Base-by-base conservation (phyloP, 169 alveolate genomes). In the Miamiensis avidus region DNA sequence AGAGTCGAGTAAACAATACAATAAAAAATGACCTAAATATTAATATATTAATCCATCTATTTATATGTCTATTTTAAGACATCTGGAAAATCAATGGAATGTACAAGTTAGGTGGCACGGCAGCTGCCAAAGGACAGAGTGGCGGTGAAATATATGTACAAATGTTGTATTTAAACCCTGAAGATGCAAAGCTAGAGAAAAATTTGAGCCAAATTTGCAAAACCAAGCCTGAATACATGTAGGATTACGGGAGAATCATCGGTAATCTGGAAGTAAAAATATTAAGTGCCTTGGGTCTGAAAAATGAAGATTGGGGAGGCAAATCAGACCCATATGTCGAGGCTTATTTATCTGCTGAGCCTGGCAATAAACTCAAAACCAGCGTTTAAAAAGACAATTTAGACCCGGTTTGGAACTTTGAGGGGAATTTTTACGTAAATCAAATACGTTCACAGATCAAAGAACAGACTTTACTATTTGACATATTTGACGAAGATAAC, bases 401-500 rank as follows among this genome's bases (percentile, higher is more conserved):
- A 49, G 65, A 78, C 74, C 89, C 89, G 4, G 76, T 34, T 20
- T 85, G 85, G 85, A 73, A 85, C 73, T 78, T 79, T n/a, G 1
- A 34, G 15, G 85, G 86, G 0, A 73, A 49, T 49, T 34, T 85
- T 25, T 65, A 34, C 6, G 29, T 85, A 6, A 65, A 78, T 27
- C 20, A 78, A 31, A 16, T 79, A 28, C 73, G 86, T 29, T 82
- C 81, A 0, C 27, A 85, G 30, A 72, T 78, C 0, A 34, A 79
- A 34, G 31, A 32, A 29, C 32, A 81, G 0, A 32, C 75, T 1
- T 26, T 85, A 11, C 28, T 32, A 49, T 49, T 85, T 15, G 85
- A 79, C 30, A 82, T 85, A 0, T 79, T 78, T 74, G 89, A 85
- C 31, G 89, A 85, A 72, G 89, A 85, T 85, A 75, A 65, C 11